Percentiles rank a stretch among this genome's conserved stretches.
These are phyloP conservation scores for Calonectria honghensis DNA, from an alignment of 2,329 filamentous ascomycete species.

Conservation along the genomic window DNA sequence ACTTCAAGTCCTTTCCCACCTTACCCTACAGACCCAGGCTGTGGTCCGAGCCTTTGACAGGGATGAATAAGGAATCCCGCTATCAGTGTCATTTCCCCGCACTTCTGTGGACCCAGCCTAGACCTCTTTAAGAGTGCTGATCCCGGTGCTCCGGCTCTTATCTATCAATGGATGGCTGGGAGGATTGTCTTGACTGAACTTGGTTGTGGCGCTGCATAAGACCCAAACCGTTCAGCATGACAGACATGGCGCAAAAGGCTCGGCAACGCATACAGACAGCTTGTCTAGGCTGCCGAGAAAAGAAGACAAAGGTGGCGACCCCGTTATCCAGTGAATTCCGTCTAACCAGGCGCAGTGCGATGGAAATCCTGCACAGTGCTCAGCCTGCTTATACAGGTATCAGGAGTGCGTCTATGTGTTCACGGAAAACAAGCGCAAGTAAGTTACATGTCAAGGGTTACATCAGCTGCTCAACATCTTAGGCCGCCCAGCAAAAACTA, in stretches of 20 bases:
- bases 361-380: neutral
- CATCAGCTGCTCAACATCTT: neutral
- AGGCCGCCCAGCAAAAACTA: conserved; percentile 4
- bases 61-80: too few species aligned
- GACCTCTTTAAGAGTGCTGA: too few species aligned
- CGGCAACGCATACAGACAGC: neutral
- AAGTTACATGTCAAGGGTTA: neutral
- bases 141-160: too few species aligned
- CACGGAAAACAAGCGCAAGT: conserved; percentile 11
- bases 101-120: too few species aligned
- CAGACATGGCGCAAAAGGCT: neutral
- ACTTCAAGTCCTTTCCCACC: too few species aligned
- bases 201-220: too few species aligned
- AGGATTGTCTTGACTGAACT: too few species aligned
- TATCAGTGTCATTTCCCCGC: too few species aligned
- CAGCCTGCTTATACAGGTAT: neutral
- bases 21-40: too few species aligned
- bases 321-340: neutral
- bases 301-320: conserved; percentile 1
- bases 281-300: neutral
- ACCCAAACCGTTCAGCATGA: neutral
- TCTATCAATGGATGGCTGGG: too few species aligned
- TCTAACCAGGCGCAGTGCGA: neutral
- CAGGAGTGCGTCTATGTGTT: neutral
- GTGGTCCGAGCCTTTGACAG: too few species aligned